phyloP scores from a whole-genome alignment of 306 rosid species.

The Styphnolobium japonicum region DNA sequence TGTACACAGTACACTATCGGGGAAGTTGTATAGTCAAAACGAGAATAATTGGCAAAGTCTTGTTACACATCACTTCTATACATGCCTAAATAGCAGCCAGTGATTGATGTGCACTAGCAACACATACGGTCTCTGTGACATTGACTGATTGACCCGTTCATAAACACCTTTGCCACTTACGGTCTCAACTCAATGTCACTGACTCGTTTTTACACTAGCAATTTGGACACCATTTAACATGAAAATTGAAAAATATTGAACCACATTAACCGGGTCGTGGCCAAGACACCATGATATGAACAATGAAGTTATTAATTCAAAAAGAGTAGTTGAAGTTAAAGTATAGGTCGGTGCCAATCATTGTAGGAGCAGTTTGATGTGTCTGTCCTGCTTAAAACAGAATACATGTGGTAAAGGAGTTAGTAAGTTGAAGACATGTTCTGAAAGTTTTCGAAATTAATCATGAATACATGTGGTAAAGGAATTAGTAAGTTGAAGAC shows the following conservation, averaged over 20 bases:
- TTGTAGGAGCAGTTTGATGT: neutral
- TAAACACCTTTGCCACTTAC: neutral
- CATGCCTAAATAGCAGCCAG: neutral
- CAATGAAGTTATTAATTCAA: too few relatives aligned
- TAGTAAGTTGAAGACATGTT: neutral
- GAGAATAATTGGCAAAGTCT: neutral
- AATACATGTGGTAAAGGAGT: neutral
- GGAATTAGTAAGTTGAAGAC: neutral
- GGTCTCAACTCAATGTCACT: neutral
- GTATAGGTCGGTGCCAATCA: neutral
- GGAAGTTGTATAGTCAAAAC: neutral
- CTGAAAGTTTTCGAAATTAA: neutral
- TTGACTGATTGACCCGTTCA: too few relatives aligned
- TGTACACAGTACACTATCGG: neutral
- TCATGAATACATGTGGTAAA: neutral
- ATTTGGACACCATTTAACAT: neutral
- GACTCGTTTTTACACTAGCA: neutral
- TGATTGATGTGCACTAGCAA: neutral
- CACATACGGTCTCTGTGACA: neutral
- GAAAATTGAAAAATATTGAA: neutral
- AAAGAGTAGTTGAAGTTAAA: neutral
- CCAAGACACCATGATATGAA: too few relatives aligned
- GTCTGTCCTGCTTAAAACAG: neutral
- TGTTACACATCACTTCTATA: neutral
- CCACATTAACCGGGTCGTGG: neutral